These are phyloP conservation scores for Eucalyptus grandis DNA, from an alignment of 345 rosid genomes.

Conservation along the genomic window DNA sequence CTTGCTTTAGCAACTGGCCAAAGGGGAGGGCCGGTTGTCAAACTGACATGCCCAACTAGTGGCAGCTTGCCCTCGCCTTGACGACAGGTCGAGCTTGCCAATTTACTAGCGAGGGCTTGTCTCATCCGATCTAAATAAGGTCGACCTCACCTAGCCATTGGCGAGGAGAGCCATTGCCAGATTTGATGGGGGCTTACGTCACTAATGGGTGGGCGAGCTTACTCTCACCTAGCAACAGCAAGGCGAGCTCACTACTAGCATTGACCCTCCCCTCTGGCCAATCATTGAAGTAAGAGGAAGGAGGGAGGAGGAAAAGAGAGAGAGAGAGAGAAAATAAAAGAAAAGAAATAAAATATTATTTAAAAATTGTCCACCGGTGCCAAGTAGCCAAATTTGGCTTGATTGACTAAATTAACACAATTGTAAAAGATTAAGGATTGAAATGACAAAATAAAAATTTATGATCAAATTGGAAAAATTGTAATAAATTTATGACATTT, in stretches of 20 bases:
- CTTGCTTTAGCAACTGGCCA: rapidly evolving
- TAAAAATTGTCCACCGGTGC: rapidly evolving
- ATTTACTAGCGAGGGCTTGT: too few species aligned
- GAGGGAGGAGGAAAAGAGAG: too few species aligned
- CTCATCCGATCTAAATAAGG: too few species aligned
- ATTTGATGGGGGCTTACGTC: too few species aligned
- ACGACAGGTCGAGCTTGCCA: rapidly evolving
- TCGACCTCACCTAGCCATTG: rapidly evolving
- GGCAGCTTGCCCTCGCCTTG: rapidly evolving
- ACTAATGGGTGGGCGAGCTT: rapidly evolving
- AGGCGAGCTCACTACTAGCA: too few species aligned
- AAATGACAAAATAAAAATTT: too few species aligned
- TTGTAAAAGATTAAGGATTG: rapidly evolving
- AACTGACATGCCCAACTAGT: rapidly evolving
- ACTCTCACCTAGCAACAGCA: too few species aligned
- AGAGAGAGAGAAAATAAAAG: too few species aligned
- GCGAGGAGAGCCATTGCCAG: rapidly evolving
- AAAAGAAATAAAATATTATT: too few species aligned
- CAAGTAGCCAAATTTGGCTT: rapidly evolving
- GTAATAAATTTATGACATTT: rapidly evolving
- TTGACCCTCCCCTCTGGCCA: rapidly evolving
- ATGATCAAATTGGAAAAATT: rapidly evolving
- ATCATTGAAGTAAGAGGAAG: rapidly evolving
- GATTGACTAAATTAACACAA: rapidly evolving
- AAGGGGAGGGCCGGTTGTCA: too few species aligned